These are phyloP conservation scores for Solanum virginianum DNA, from an alignment of 257 asterid species.

Conservation along the genomic window DNA sequence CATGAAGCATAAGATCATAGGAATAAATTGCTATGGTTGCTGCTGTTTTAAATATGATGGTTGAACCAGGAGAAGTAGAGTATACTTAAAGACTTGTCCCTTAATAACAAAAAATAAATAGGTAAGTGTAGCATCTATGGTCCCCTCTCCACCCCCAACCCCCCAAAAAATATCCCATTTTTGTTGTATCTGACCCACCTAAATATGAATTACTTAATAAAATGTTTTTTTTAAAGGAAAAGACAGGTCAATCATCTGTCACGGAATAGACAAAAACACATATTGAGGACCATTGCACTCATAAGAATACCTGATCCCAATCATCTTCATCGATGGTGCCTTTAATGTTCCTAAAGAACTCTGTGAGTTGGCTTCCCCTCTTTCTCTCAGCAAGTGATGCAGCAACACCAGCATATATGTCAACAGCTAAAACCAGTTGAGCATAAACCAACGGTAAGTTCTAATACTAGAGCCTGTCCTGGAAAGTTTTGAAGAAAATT, in stretches of 20 bases:
- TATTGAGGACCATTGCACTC: neutral
- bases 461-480: neutral
- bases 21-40: neutral
- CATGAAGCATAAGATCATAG: neutral
- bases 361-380: slow-evolving; percentile 91
- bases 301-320: slow-evolving; percentile 76
- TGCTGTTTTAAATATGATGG: neutral
- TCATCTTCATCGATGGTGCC: slow-evolving; percentile 94
- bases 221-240: neutral
- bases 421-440: slow-evolving; percentile 50
- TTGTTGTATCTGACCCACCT: neutral
- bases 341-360: slow-evolving; percentile 84
- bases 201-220: neutral
- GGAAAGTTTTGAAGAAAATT: neutral
- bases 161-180: neutral
- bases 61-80: neutral
- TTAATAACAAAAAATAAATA: neutral
- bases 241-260: neutral
- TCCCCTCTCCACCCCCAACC: neutral
- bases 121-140: neutral
- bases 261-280: neutral
- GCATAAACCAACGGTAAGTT: neutral
- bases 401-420: slow-evolving; percentile 96
- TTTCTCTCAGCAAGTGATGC: slow-evolving; percentile 96
- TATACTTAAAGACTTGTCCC: neutral